Evolutionary conservation across 768 basidiomycete species (phyloP), one percentile per base, ranked within the genome.

Genomic region (Scleroderma bovista): DNA sequence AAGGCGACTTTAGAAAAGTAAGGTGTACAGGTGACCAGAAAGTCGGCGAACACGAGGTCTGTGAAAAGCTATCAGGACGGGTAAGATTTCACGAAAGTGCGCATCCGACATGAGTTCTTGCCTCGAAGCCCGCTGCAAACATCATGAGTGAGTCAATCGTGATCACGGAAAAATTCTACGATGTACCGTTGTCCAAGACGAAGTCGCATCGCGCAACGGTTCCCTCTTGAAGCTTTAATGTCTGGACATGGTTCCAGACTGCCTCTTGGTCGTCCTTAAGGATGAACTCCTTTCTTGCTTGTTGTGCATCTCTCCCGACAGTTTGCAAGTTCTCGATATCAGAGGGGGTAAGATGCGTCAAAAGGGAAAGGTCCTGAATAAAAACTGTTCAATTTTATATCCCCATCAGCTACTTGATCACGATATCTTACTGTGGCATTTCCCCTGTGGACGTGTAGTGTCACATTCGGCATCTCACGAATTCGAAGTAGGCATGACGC

Each of bases 11-110:
- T 77, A 12, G 78, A 77, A 44, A 93, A 79, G 62, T 86, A 85
- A 1, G 92, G 88, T 1, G 94, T 95, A 62, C 84, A 81, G 0
- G 92, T 91, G 11, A 97, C 80, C 36, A 99, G 70, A 61, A 96
- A 99, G 63, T 94, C 92, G 15, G 92, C 92, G 51, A 97, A 85
- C 16, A 96, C 85, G 15, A 97, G 70, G 59, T 97, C 95, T 3
- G 95, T 96, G 69, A 88, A 94, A 17, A 96, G 74, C 91, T 95
- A 55, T 9, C 19, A 20, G 6, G 23, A 12, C 1, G n/a, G 13
- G 38, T 40, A 16, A 42, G 47, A 9, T 49, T 36, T 37, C 10
- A 22, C 3, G 10, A 9, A n/a, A n/a, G n/a, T n/a, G 19, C 22
- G 13, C 22, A 39, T 16, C 6, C 10, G 20, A 37, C 39, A 15